Evolutionary conservation across 2,329 filamentous ascomycete species (phyloP), one percentile per base, ranked within the genome.

Genomic region (Colletotrichum filicis): DNA sequence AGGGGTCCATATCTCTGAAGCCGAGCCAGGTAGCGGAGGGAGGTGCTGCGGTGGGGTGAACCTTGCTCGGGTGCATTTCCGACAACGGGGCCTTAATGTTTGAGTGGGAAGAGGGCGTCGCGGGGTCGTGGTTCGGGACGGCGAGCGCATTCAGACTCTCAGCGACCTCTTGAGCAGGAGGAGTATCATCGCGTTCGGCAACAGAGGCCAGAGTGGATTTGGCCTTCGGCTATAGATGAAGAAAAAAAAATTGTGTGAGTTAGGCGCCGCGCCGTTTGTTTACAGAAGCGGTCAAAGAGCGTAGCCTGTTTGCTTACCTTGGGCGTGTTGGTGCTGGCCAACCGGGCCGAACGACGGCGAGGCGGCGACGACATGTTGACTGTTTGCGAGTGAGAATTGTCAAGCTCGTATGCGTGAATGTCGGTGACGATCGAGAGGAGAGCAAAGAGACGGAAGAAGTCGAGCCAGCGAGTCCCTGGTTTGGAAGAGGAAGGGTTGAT

Each of bases 21-120:
- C 95, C 95, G 26, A 97, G 88, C 78, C 93, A 91, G 56, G 97
- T 87, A 6, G 93, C 95, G 12, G 95, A 95, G 30, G 97, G 95
- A 2, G 93, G 90, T 57, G 94, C 87, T 66, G 93, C 94, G 26
- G 93, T 95, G 75, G 90, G 88, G 70, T 97, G 94, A 69, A 91
- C 90, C 80, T 93, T 94, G 85, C 93, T 94, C 9, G 96, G 96
- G 80, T 98, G 95, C 95, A 98, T 98, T 81, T 98, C 95, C 73
- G 92, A 91, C 75, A 88, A 88, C 60, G 92, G 86, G 28, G 94
- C 93, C 84, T 93, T 93, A 76, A 93, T 85, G 6, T 91, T 88
- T 4, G 91, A 91, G 16, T 88, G 89, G 52, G 90, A 90, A 53
- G 87, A 87, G 5, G 95, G 95, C 1, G 93, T 92, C 32, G 79